Base-by-base conservation (phyloP, 257 asterid genomes). In the Solanum sejunctum region DNA sequence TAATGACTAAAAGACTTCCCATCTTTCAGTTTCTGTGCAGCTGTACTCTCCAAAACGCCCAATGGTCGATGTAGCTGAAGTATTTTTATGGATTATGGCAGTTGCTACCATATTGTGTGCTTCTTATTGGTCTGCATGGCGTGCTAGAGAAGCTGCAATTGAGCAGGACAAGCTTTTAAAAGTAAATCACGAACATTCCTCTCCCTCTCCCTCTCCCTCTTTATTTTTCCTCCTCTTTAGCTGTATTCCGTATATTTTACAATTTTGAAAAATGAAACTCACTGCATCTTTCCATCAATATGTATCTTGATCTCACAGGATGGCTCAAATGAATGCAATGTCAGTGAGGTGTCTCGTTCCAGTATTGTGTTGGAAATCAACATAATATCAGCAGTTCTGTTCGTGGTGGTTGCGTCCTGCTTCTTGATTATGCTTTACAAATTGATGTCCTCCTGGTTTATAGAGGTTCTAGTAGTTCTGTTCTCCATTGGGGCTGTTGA, bases 51-150 rank as follows among this genome's bases (percentile, higher is more conserved):
- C 99, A 10, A 88, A 87, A 60, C 95, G 99, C 28, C 98, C 99
- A 1, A 77, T 87, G 84, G 96, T 95, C 32, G 99, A 95, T 81
- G 98, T 95, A 85, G 99, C 99, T 23, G 99, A 95, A 90, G 97
- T 95, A 58, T 95, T 95, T 85, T 85, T 95, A 82, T 95, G 98
- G 98, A 91, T 95, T 80, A 95, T 95, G 98, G 99, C 98, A 26
- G 97, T 93, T 43, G 96, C 98, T 45, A 93, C 98, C 77, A 93
- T 95, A 87, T 88, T 93, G 83, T 93, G 95, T 61, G 96, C 97
- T 39, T 94, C 98, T 64, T 95, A 92, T 87, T 95, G 99, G 99
- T 95, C 99, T 39, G 98, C 99, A n/a, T 93, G 98, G 97, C 92
- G 91, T 81, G 98, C 99, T 52, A 92, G 92, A 87, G 97, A 95